phyloP scores from a whole-genome alignment of 1,284 basidiomycete genomes.

The Sphagnurus paluster region DNA sequence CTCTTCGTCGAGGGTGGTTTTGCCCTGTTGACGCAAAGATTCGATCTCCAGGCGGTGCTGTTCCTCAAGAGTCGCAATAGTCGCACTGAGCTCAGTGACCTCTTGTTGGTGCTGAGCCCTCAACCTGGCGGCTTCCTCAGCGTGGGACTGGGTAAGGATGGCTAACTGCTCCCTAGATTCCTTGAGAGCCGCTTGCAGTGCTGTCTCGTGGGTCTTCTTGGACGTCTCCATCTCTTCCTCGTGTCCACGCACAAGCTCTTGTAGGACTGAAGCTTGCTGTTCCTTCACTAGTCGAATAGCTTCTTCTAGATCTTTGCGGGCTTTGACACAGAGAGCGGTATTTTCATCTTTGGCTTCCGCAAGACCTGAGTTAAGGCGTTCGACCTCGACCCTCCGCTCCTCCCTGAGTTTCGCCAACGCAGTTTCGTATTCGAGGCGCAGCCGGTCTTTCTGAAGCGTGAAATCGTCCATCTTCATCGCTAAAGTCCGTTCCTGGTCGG shows the following conservation, averaged over 20 bases:
- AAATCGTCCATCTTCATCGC: constrained; percentile 62
- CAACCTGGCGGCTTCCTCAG: constrained; percentile 32
- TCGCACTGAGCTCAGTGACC: constrained; percentile 42
- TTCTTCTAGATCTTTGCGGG: constrained; percentile 51
- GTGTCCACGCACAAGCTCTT: constrained; percentile 56
- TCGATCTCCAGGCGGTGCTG: constrained; percentile 27
- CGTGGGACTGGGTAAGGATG: constrained; percentile 25
- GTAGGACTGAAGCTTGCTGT: constrained; percentile 54
- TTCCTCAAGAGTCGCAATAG: constrained; percentile 45
- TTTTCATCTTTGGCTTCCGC: constrained; percentile 47
- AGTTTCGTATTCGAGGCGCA: constrained; percentile 49
- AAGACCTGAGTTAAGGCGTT: constrained; percentile 47
- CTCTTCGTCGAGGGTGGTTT: constrained; percentile 23
- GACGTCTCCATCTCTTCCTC: constrained; percentile 50
- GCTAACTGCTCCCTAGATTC: constrained; percentile 27
- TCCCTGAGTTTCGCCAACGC: constrained; percentile 46
- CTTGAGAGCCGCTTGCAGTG: constrained; percentile 26
- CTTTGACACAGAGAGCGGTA: constrained; percentile 34
- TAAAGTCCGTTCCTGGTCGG: constrained; percentile 56
- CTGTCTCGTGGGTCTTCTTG: constrained; percentile 42
- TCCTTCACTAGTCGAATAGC: constrained; percentile 50
- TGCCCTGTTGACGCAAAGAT: constrained; percentile 18
- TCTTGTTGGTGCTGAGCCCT: constrained; percentile 44
- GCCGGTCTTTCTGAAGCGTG: constrained; percentile 43
- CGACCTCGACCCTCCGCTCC: constrained; percentile 51